Conservation (phyloP, 2,329 filamentous ascomycete species). For the Fusarium poae region DNA sequence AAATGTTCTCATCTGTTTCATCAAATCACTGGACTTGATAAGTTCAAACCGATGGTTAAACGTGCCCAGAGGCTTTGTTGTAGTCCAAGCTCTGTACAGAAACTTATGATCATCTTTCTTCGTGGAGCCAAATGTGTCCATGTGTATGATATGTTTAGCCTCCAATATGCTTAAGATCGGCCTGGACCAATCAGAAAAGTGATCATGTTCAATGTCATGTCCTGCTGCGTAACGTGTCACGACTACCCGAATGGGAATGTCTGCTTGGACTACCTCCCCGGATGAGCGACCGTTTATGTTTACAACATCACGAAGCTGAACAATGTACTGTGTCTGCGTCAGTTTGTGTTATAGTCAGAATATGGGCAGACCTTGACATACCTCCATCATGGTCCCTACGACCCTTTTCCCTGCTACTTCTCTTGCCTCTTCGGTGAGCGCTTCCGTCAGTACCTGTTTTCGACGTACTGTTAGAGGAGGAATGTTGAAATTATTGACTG, state of each 20-base stretch:
- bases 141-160: not conserved
- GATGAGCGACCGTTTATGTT: too few relatives aligned
- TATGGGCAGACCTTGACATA: rapidly evolving
- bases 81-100: not conserved
- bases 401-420: not conserved
- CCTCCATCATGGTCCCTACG: not conserved
- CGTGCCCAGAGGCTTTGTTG: not conserved
- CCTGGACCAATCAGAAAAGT: not conserved
- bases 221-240: not conserved
- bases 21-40: not conserved
- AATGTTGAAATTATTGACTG: not conserved
- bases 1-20: not conserved
- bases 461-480: rapidly evolving
- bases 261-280: too few relatives aligned
- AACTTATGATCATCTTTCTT: not conserved
- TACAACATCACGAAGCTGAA: not conserved
- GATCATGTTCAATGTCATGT: rapidly evolving
- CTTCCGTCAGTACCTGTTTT: rapidly evolving
- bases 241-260: not conserved
- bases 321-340: not conserved
- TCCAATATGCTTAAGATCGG: not conserved
- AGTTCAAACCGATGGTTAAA: rapidly evolving
- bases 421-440: rapidly evolving
- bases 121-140: rapidly evolving
- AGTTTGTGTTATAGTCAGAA: not conserved